Conservation (phyloP, 139 green algal species). For the Spirogloea muscicola region DNA sequence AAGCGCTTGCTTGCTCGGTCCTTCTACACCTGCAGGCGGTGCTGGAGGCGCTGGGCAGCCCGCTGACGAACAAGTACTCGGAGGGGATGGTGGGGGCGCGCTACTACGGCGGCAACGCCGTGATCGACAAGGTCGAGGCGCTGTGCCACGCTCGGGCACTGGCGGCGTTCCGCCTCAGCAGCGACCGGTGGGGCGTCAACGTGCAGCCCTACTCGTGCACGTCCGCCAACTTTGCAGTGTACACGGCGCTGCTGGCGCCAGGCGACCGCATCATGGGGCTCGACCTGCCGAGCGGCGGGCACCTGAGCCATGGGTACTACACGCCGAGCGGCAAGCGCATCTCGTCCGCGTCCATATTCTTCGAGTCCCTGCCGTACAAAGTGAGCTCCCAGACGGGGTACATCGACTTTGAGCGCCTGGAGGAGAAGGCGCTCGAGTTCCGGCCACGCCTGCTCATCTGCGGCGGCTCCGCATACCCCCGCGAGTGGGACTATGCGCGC, state of each 20-base stretch:
- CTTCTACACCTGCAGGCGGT: conserved; percentile 83
- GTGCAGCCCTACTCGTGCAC: conserved; percentile 80
- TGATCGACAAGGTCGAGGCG: conserved; percentile 62
- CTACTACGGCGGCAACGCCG: conserved; percentile 97
- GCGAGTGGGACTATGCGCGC: conserved; percentile 79
- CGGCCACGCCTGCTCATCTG: conserved; percentile 79
- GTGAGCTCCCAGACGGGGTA: conserved; percentile 73
- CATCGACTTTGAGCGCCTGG: conserved; percentile 80
- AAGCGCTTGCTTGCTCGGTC: too few relatives aligned
- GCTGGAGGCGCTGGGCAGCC: conserved; percentile 91
- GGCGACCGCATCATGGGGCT: conserved; percentile 81
- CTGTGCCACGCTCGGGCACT: conserved; percentile 73
- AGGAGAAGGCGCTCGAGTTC: conserved; percentile 81
- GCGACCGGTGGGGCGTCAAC: conserved; percentile 75
- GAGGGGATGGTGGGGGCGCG: conserved; percentile 88
- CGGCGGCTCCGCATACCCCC: conserved; percentile 73
- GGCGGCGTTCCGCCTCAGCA: conserved; percentile 65
- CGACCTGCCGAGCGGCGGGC: conserved; percentile 77
- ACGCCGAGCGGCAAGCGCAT: conserved; percentile 79
- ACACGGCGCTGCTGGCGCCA: conserved; percentile 75
- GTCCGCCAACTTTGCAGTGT: conserved; percentile 96
- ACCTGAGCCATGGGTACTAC: conserved; percentile 90
- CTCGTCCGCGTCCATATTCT: conserved; percentile 82
- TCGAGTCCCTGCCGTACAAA: conserved; percentile 73
- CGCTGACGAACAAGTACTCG: conserved; percentile 97